Evolutionary conservation across 306 rosid genomes (phyloP), one percentile per base, ranked within the genome.

Genomic region (Dicorynia guianensis): DNA sequence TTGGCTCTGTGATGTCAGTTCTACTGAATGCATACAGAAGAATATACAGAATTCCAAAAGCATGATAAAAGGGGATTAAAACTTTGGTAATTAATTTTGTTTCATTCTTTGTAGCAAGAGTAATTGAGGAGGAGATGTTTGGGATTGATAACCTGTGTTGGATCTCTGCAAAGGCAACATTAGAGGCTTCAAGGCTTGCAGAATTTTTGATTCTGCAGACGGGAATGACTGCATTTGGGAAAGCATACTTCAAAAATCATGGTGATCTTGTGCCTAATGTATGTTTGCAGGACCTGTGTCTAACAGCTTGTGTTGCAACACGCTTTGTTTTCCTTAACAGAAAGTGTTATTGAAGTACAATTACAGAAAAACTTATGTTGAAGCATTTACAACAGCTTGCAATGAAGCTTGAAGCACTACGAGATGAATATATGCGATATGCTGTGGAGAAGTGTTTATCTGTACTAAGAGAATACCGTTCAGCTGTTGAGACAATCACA

Each of bases 141-240:
- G 98, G 98, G 80, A 84, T 85, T 73, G 98, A 92, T 80, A 94
- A 92, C 85, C 55, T 94, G 84, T 90, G 95, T 82, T 94, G 98
- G 98, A 92, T 94, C 81, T 92, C 98, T 76, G 81, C 97, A 69
- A 91, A 87, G 82, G 96, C 98, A 64, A 89, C 97, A 19, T 11
- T 79, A 71, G 93, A 91, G 85, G 97, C 97, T 84, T 87, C 97
- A 14, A 92, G 89, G 83, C 85, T 64, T 36, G 95, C 93, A 19
- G 98, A 94, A 46, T 82, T 90, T 87, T 89, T 94, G 44, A 90
- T 94, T 83, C 87, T 94, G 73, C 97, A 85, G 88, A 90, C 98
- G 46, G 98, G 98, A 85, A 92, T 92, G 98, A 94, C 98, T 58
- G 97, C 97, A 46, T 92, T 90, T 63, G 98, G 98, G 76, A 94